phyloP scores from a whole-genome alignment of 164 flowering plant species.

The Kingdonia uniflora region DNA sequence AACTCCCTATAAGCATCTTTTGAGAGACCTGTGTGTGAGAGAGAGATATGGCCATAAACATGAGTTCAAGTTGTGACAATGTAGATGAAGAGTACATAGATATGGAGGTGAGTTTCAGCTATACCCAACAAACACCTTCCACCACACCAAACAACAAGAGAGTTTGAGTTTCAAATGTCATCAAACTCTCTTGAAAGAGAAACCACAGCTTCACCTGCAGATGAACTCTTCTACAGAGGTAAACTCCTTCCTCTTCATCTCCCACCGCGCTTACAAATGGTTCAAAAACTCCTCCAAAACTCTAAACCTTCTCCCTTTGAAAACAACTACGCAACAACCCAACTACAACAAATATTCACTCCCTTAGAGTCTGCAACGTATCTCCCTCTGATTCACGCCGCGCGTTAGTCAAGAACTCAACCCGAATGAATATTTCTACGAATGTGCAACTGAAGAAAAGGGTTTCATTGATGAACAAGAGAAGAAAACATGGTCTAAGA shows the following conservation, averaged over 20 bases:
- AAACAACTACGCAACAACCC: too few species aligned
- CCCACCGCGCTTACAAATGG: conserved; percentile 77
- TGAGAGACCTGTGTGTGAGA: background rate
- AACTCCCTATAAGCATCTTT: conserved; percentile 6
- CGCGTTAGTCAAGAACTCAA: conserved; percentile 48
- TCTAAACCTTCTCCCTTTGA: conserved; percentile 13
- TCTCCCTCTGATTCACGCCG: conserved; percentile 62
- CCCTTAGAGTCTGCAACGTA: conserved; percentile 47
- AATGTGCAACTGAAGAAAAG: conserved; percentile 31
- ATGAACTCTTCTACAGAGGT: conserved; percentile 91
- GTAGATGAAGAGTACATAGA: conserved; percentile 77
- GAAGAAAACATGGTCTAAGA: conserved; percentile 45
- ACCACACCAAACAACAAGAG: conserved; percentile 30
- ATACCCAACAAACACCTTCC: conserved; percentile 34
- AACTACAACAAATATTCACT: conserved; percentile 20
- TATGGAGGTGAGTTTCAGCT: conserved; percentile 47
- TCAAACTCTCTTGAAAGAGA: conserved; percentile 26
- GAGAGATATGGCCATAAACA: conserved; percentile 8
- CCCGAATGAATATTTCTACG: conserved; percentile 55
- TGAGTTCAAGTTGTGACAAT: conserved; percentile 18
- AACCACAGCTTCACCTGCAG: conserved; percentile 55
- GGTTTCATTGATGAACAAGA: conserved; percentile 21
- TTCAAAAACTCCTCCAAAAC: conserved; percentile 43
- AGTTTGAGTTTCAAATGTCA: conserved; percentile 83
- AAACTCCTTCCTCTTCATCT: conserved; percentile 86